Evolutionary conservation across 371 early-diverging fungal genomes (phyloP).

Genomic region (Mortierella polycephala): DNA sequence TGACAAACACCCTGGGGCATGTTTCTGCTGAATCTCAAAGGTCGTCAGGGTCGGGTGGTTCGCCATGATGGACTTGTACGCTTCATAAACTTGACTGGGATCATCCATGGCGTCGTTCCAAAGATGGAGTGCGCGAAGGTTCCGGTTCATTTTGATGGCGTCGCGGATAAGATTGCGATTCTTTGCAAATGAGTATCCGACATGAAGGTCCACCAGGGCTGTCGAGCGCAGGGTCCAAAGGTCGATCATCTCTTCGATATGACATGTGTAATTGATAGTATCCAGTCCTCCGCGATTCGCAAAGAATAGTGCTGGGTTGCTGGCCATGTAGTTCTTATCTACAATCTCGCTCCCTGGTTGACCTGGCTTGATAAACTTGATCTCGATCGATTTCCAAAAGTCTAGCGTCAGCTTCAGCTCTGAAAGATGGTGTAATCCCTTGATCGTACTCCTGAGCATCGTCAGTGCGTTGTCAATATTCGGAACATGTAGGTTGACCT

Average conservation of each 20-base stretch:
- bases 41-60: slow-evolving; percentile 26
- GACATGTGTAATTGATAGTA: slow-evolving; percentile 16
- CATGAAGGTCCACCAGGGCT: slow-evolving; percentile 9
- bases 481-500: slow-evolving; percentile 14
- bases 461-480: slow-evolving; percentile 19
- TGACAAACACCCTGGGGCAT: slow-evolving; percentile 7
- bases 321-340: slow-evolving; percentile 22
- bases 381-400: slow-evolving; percentile 25
- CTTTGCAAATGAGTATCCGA: slow-evolving; percentile 16
- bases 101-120: slow-evolving; percentile 26
- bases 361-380: slow-evolving; percentile 23
- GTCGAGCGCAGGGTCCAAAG: slow-evolving; percentile 4
- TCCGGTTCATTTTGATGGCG: slow-evolving; percentile 26
- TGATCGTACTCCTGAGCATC: slow-evolving; percentile 12
- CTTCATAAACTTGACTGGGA: slow-evolving; percentile 45
- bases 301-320: slow-evolving; percentile 12
- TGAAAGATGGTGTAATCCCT: slow-evolving; percentile 34
- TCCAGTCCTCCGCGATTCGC: slow-evolving; percentile 30
- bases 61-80: slow-evolving; percentile 27
- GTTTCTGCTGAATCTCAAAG: slow-evolving; percentile 27
- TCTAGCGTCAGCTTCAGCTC: slow-evolving; percentile 18
- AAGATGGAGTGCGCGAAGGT: slow-evolving; percentile 16
- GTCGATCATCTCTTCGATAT: slow-evolving; percentile 10
- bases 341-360: slow-evolving; percentile 23
- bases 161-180: slow-evolving; percentile 32